Evolutionary conservation across 495 filamentous ascomycete genomes (phyloP), one percentile per base, ranked within the genome.

Genomic region (Penicillium canescens): DNA sequence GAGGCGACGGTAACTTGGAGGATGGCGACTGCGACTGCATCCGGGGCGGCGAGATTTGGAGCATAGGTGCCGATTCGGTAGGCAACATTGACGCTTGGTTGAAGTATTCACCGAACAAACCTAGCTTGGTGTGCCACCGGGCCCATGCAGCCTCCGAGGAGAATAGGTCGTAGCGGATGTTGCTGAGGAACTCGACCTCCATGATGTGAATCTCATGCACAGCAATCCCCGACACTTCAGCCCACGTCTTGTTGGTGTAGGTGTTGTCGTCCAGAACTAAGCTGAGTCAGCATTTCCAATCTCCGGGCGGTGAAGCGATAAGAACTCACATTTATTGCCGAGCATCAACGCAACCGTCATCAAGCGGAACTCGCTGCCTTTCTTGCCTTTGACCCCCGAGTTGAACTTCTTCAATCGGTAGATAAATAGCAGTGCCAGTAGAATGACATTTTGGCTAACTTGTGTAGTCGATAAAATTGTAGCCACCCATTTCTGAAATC

Each of bases 171-270:
- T 99, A 99, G 61, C 92, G 85, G 84, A 99, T 94, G 66, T 99
- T 98, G 78, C 94, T 96, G 52, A 99, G 78, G 62, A 99, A 99
- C 69, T 99, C 95, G 0, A 99, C 95, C 67, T 99, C 95, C 95
- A 99, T 99, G 36, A 97, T 85, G 65, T 99, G 95, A 38, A 99
- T 96, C 71, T 99, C 95, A 47, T 85, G 85, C 11, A 98, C 95
- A 4, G 89, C 87, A 53, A 99, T 96, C 14, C 90, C 87, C 21
- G 95, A 97, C 39, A 99, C 95, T 60, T 99, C 95, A 12, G 95
- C 94, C 95, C 95, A 99, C 2, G 95, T 98, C 78, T 98, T 96
- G 78, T 99, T 99, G 46, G 95, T 98, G 72, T 98, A 99, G 2
- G 95, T 98, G 69, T 98, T 99, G 64, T 99, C 95, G 66, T 99